Evolutionary conservation across 2,329 filamentous ascomycete species (phyloP).

Genomic region (Pseudopyricularia javanii): DNA sequence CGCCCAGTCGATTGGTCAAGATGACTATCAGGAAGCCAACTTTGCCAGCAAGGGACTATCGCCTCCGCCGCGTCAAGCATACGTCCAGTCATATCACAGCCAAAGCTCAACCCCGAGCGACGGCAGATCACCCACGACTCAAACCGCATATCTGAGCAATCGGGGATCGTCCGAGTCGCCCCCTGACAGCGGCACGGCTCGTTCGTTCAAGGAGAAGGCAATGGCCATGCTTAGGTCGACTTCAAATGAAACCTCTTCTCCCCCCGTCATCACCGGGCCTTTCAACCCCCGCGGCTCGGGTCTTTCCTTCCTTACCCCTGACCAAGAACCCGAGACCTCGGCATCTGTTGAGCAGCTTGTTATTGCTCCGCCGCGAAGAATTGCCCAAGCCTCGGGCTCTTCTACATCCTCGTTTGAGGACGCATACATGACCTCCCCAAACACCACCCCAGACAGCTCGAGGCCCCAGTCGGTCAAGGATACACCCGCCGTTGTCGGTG

Average conservation of each 20-base stretch:
- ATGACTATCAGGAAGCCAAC: not conserved
- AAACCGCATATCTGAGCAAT: not conserved
- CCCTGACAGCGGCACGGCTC: not conserved
- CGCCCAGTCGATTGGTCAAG: not conserved
- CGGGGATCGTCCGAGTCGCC: not conserved
- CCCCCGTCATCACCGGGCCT: not conserved
- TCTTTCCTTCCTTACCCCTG: conserved; percentile 2
- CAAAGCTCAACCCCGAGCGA: not conserved
- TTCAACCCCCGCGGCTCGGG: not conserved
- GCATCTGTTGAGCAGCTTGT: not conserved
- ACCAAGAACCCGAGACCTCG: not conserved
- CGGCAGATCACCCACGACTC: not conserved
- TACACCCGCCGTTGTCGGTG: conserved; percentile 10
- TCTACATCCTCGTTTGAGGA: conserved; percentile 29
- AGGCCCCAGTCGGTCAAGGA: conserved; percentile 28
- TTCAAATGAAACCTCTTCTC: not conserved
- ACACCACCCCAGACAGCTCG: conserved; percentile 27
- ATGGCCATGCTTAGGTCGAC: conserved; percentile 6
- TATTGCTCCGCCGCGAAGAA: not conserved
- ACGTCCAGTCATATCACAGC: not conserved
- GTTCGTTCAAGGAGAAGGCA: conserved; percentile 6
- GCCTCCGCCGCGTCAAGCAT: not conserved
- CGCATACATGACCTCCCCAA: conserved; percentile 19
- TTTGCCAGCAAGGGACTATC: not conserved
- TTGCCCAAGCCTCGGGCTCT: conserved; percentile 13